Conservation (phyloP, 306 rosid species). For the Begonia peltatifolia region DNA sequence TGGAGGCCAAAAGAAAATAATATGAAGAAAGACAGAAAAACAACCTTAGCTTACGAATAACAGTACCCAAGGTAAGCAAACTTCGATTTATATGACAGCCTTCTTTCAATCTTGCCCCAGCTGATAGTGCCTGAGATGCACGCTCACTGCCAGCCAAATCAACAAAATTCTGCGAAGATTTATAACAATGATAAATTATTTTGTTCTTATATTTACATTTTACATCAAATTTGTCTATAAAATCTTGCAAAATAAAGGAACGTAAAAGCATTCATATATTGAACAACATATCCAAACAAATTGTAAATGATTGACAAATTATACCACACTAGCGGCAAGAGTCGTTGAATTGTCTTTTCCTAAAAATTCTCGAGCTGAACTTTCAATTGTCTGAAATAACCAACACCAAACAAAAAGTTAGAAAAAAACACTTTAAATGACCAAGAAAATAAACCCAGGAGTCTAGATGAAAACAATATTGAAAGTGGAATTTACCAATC, state of each 20-base stretch:
- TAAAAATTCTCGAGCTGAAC: constrained; percentile 92
- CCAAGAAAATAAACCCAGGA: constrained; percentile 4
- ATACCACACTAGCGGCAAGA: constrained; percentile 90
- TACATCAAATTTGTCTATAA: too few relatives aligned
- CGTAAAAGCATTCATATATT: not conserved
- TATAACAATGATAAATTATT: constrained; percentile 4
- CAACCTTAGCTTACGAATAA: constrained; percentile 96
- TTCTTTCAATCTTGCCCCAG: constrained; percentile 89
- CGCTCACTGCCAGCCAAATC: constrained; percentile 99
- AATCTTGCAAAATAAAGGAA: not conserved
- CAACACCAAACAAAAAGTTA: constrained; percentile 10
- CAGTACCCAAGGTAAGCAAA: constrained; percentile 84
- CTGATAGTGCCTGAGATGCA: constrained; percentile 89
- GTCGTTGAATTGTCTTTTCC: constrained; percentile 90
- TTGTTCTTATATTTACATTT: not conserved
- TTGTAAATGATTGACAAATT: constrained; percentile 7
- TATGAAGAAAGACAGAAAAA: constrained; percentile 10
- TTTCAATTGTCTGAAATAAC: constrained; percentile 76
- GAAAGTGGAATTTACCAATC: constrained; percentile 38
- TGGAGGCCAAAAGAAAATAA: not conserved
- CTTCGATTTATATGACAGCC: constrained; percentile 98
- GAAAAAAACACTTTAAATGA: constrained; percentile 4
- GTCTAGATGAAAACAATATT: not conserved
- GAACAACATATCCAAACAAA: constrained; percentile 4
- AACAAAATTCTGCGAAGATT: constrained; percentile 75